phyloP scores from a whole-genome alignment of 768 basidiomycete species.

The Rhodotorula kratochvilovae region DNA sequence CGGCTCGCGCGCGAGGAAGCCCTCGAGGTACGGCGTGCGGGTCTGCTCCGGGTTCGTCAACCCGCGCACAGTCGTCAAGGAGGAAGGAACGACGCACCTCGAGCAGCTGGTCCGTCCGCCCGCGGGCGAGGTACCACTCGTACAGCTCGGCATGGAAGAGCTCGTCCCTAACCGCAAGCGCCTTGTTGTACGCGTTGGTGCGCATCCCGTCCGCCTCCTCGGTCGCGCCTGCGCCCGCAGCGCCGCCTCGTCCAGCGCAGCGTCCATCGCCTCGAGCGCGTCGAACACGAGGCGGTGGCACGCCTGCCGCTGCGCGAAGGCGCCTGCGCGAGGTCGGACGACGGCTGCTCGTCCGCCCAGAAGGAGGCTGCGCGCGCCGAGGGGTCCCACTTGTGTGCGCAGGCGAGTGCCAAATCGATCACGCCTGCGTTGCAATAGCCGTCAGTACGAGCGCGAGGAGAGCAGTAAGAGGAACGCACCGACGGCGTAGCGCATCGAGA shows the following conservation, averaged over 20 bases:
- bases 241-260: slow-evolving; percentile 52
- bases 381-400: slow-evolving; percentile 71
- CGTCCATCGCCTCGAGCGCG: slow-evolving; percentile 73
- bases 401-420: slow-evolving; percentile 75
- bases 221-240: background rate
- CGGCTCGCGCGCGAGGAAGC: slow-evolving; percentile 77
- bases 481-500: slow-evolving; percentile 72
- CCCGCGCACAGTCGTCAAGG: slow-evolving; percentile 2
- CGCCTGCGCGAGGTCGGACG: slow-evolving; percentile 58
- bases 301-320: slow-evolving; percentile 60
- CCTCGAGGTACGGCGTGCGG: slow-evolving; percentile 80
- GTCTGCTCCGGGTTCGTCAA: slow-evolving; percentile 62
- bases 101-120: slow-evolving; percentile 78
- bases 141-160: slow-evolving; percentile 92
- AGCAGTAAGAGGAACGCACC: slow-evolving; percentile 52
- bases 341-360: slow-evolving; percentile 63
- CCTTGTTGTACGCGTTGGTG: slow-evolving; percentile 77
- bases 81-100: slow-evolving; percentile 58
- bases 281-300: slow-evolving; percentile 83
- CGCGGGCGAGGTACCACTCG: slow-evolving; percentile 80
- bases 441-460: background rate
- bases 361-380: slow-evolving; percentile 59
- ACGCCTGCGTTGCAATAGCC: slow-evolving; percentile 57
- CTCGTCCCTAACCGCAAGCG: slow-evolving; percentile 77
- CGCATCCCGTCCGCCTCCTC: slow-evolving; percentile 69